Evolutionary conservation across 2,329 filamentous ascomycete genomes (phyloP).

Genomic region (Penicillium sp.): DNA sequence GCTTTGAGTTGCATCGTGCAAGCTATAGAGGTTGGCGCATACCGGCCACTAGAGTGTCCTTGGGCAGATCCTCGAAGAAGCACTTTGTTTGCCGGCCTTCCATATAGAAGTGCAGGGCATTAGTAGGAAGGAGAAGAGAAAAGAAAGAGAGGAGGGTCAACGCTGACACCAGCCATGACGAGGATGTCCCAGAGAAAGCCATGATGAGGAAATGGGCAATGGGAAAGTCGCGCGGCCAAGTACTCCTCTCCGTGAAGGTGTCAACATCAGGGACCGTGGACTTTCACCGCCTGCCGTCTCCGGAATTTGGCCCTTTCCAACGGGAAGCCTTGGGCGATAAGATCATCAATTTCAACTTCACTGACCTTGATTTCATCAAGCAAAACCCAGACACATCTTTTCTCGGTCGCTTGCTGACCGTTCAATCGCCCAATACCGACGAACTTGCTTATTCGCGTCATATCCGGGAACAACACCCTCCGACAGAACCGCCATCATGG

Average conservation of each 20-base stretch:
- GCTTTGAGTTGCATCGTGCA: neutral
- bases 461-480: neutral
- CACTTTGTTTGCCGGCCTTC: conserved; percentile 84
- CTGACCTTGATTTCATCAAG: conserved; percentile 14
- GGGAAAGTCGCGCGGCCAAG: conserved; percentile 13
- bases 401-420: neutral
- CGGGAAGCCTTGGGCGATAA: conserved; percentile 18
- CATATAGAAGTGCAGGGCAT: conserved; percentile 94
- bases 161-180: conserved; percentile 43
- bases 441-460: neutral
- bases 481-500: conserved; percentile 52
- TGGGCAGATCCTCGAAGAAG: conserved; percentile 97
- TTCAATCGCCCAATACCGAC: neutral
- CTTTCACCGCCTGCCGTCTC: conserved; percentile 24
- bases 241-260: conserved; percentile 16
- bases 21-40: conserved; percentile 31
- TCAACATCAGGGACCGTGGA: conserved; percentile 29
- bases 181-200: conserved; percentile 35
- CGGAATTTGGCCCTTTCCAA: conserved; percentile 25
- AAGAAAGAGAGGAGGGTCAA: conserved; percentile 67
- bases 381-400: conserved; percentile 4
- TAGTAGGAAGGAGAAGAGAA: conserved; percentile 59
- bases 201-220: conserved; percentile 28
- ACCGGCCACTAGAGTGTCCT: conserved; percentile 94
- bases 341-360: conserved; percentile 8